Conservation (phyloP, 1,139 yeast genomes). For the Yamadazyma atmosphaerica region DNA sequence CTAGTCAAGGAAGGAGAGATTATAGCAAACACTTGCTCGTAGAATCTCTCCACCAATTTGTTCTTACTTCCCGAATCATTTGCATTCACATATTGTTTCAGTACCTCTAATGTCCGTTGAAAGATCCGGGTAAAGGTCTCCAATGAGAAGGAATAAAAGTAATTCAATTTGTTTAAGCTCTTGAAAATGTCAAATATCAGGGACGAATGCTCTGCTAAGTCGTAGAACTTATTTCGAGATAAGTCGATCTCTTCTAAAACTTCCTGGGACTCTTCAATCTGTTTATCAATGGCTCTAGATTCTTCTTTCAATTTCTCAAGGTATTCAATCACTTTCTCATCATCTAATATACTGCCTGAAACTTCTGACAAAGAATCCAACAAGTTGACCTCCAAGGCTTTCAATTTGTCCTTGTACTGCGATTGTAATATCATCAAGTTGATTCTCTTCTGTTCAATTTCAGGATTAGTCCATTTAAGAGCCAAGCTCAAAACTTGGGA, state of each 20-base stretch:
- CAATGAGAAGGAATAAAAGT: constrained; percentile 61
- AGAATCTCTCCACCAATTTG: constrained; percentile 34
- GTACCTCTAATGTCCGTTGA: constrained; percentile 29
- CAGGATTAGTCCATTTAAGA: constrained; percentile 61
- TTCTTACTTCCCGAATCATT: constrained; percentile 20
- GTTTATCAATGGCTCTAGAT: constrained; percentile 52
- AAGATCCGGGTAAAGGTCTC: constrained; percentile 46
- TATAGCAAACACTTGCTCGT: constrained; percentile 45
- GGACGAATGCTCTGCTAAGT: constrained; percentile 59
- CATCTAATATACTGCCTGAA: constrained; percentile 66
- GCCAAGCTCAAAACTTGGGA: constrained; percentile 62
- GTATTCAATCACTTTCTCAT: constrained; percentile 57
- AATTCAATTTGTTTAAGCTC: constrained; percentile 40
- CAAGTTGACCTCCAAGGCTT: constrained; percentile 60
- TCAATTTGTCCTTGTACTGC: constrained; percentile 57
- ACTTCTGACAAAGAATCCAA: constrained; percentile 58
- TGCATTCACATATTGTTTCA: constrained; percentile 7
- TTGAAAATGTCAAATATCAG: constrained; percentile 48
- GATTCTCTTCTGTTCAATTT: constrained; percentile 57
- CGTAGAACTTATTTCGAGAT: constrained; percentile 46
- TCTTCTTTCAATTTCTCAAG: constrained; percentile 68
- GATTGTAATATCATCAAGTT: constrained; percentile 57
- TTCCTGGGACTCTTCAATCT: constrained; percentile 53
- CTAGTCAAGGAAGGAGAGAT: constrained; percentile 53
- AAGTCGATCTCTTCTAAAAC: constrained; percentile 56